phyloP scores from a whole-genome alignment of 108 stramenopile species.

The Skeletonema menzelii region DNA sequence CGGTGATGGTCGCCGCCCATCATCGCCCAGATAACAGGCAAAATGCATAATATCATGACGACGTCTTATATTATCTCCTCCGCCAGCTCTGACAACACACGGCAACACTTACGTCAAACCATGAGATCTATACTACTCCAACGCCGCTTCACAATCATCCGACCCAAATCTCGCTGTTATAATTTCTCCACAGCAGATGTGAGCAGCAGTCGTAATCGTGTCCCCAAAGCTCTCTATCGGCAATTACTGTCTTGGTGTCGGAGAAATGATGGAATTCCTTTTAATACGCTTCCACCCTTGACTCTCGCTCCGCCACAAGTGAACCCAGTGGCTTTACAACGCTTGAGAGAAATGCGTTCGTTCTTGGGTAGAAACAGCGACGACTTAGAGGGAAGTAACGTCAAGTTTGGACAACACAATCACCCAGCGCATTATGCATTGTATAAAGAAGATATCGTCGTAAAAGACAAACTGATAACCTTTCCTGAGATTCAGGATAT shows the following conservation, averaged over 20 bases:
- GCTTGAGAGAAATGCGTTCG: constrained; percentile 31
- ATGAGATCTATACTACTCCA: background rate
- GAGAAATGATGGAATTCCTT: constrained; percentile 54
- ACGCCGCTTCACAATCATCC: background rate
- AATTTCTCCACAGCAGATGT: background rate
- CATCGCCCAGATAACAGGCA: too few species aligned
- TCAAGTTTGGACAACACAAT: background rate
- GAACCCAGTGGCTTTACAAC: constrained; percentile 34
- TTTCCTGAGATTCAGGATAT: constrained; percentile 58
- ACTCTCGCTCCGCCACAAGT: constrained; percentile 62
- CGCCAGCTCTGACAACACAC: too few species aligned
- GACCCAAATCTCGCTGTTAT: background rate
- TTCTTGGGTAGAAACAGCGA: constrained; percentile 23
- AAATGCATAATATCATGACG: too few species aligned
- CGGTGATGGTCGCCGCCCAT: too few species aligned
- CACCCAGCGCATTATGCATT: constrained; percentile 49
- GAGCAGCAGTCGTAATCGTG: constrained; percentile 12
- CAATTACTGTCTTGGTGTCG: constrained; percentile 72
- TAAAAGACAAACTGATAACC: constrained; percentile 47
- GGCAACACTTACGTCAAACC: too few species aligned
- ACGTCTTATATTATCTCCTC: too few species aligned
- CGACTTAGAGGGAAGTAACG: background rate
- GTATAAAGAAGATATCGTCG: constrained; percentile 36
- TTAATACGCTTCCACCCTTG: constrained; percentile 65
- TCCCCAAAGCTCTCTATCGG: constrained; percentile 69